Conservation (phyloP, 306 rosid genomes). For the Medicago lupulina region DNA sequence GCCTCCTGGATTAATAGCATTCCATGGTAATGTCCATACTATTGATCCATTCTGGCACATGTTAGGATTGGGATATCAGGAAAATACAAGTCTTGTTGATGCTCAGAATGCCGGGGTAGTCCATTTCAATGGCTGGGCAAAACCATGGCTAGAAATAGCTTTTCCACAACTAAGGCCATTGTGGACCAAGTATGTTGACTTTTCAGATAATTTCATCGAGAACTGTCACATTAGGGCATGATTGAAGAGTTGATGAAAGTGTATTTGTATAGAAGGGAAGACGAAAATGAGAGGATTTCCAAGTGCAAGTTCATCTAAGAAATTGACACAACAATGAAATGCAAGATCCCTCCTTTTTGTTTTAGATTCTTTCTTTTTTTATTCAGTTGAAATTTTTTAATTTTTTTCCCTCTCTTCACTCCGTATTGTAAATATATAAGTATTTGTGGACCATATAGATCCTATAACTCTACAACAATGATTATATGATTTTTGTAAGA, state of each 20-base stretch:
- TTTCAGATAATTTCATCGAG: constrained; percentile 88
- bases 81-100: constrained; percentile 69
- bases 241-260: constrained; percentile 42
- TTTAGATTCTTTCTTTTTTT: constrained; percentile 3
- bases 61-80: constrained; percentile 96
- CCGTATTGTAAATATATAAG: neutral
- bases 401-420: constrained; percentile 41
- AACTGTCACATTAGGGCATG: constrained; percentile 77
- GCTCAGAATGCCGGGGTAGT: constrained; percentile 82
- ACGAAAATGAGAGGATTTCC: constrained; percentile 49
- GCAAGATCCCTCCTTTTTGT: constrained; percentile 35
- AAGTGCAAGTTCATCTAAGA: constrained; percentile 35
- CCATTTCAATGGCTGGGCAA: constrained; percentile 97
- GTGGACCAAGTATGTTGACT: constrained; percentile 82
- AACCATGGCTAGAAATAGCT: constrained; percentile 97
- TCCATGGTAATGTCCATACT: constrained; percentile 79
- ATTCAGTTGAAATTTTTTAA: constrained; percentile 41
- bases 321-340: constrained; percentile 41
- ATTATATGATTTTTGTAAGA: no score
- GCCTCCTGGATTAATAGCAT: constrained; percentile 96
- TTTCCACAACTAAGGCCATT: constrained; percentile 76
- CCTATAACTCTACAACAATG: neutral
- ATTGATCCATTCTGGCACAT: constrained; percentile 97
- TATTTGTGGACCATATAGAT: neutral
- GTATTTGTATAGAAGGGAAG: constrained; percentile 49